These are phyloP conservation scores for Diaporthe capsici DNA, from an alignment of 2,329 filamentous ascomycete species.

Conservation along the genomic window DNA sequence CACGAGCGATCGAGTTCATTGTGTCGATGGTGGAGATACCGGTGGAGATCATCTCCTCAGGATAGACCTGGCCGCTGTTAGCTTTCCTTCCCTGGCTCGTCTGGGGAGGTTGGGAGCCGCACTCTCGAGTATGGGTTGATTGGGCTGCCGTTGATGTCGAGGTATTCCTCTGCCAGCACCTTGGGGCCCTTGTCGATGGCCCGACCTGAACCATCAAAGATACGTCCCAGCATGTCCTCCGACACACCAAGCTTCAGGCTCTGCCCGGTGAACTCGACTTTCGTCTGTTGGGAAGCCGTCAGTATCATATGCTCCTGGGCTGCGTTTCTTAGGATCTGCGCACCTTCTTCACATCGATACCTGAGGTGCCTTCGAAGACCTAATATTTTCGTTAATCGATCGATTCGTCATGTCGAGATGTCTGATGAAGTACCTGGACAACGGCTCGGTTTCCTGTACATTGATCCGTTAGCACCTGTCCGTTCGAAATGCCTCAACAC, in stretches of 20 bases:
- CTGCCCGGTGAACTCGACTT: slow-evolving; percentile 96
- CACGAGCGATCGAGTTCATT: slow-evolving; percentile 98
- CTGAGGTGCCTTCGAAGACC: slow-evolving; percentile 97
- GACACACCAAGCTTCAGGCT: slow-evolving; percentile 99
- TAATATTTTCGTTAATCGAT: slow-evolving; percentile 58
- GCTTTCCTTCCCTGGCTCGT: slow-evolving; percentile 7
- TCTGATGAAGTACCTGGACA: slow-evolving; percentile 79
- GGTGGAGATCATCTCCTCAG: slow-evolving; percentile 99
- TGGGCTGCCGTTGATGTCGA: slow-evolving; percentile 98
- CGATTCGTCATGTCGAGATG: slow-evolving; percentile 26
- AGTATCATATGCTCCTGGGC: slow-evolving; percentile 15
- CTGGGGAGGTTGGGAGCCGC: slow-evolving; percentile 52
- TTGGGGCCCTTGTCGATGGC: slow-evolving; percentile 99
- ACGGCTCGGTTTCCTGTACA: slow-evolving; percentile 87
- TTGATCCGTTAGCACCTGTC: slow-evolving; percentile 24
- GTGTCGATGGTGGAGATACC: slow-evolving; percentile 99
- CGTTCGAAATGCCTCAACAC: slow-evolving; percentile 38
- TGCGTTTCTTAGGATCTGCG: slow-evolving; percentile 41
- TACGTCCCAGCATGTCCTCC: slow-evolving; percentile 99
- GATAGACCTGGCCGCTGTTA: slow-evolving; percentile 80
- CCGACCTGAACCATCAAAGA: slow-evolving; percentile 97
- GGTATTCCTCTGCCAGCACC: slow-evolving; percentile 96
- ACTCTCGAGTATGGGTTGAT: slow-evolving; percentile 99
- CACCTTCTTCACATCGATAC: slow-evolving; percentile 99
- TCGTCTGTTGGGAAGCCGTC: slow-evolving; percentile 73